Percentiles rank a stretch among this genome's conserved stretches.
Evolutionary conservation across 495 filamentous ascomycete genomes (phyloP).

Genomic region (Parathielavia appendiculata): DNA sequence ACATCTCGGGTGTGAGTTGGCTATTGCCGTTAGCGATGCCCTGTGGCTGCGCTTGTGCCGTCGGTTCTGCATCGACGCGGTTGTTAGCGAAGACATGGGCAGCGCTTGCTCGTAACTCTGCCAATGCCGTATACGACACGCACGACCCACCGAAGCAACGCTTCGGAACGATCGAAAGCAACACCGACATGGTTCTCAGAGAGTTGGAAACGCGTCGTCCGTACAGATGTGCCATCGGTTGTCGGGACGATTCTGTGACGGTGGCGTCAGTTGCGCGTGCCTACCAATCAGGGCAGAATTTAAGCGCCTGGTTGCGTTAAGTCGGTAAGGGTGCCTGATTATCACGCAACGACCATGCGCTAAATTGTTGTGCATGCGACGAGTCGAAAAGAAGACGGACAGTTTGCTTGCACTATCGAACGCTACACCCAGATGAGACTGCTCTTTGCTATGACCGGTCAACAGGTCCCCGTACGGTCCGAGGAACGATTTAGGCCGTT

Average conservation of each 20-base stretch:
- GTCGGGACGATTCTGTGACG: constrained; percentile 13
- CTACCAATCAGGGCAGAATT: constrained; percentile 16
- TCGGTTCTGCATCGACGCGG: too few relatives aligned
- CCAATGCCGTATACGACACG: background rate
- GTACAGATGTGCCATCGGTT: background rate
- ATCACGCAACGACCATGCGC: background rate
- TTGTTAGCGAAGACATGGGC: background rate
- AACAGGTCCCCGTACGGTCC: too few relatives aligned
- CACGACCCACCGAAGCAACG: background rate
- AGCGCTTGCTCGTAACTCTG: background rate
- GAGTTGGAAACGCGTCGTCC: too few relatives aligned
- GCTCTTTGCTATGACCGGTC: too few relatives aligned
- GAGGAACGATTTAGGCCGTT: too few relatives aligned
- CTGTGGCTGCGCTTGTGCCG: background rate
- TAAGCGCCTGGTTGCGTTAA: constrained; percentile 11
- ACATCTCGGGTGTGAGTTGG: too few relatives aligned
- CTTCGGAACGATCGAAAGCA: background rate
- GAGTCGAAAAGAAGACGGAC: background rate
- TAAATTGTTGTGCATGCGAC: background rate
- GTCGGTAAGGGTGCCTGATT: constrained; percentile 8
- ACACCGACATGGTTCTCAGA: background rate
- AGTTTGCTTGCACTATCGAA: too few relatives aligned
- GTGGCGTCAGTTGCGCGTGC: constrained; percentile 13
- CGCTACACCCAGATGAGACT: too few relatives aligned
- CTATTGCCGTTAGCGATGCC: too few relatives aligned